These are phyloP conservation scores for Pseudognaphalium luteoalbum DNA, from an alignment of 129 eudicot genomes.

Conservation along the genomic window DNA sequence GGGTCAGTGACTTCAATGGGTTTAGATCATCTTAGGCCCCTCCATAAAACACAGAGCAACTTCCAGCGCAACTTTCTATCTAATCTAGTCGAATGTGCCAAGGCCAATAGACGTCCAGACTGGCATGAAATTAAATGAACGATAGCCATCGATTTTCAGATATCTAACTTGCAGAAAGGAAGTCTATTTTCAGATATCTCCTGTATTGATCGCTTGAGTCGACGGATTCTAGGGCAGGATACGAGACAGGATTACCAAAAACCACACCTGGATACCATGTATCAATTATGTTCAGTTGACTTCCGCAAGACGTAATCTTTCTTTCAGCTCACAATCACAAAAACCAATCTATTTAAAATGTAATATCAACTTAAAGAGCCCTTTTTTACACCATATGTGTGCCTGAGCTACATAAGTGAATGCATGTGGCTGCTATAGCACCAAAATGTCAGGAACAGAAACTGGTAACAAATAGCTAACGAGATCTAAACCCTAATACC, in stretches of 20 bases:
- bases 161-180: neutral
- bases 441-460: neutral
- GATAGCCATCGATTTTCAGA: neutral
- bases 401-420: neutral
- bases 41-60: neutral
- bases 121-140: neutral
- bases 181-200: neutral
- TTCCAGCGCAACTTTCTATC: neutral
- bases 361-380: neutral
- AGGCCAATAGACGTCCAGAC: neutral
- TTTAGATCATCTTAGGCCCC: neutral
- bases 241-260: neutral
- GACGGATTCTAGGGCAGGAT: neutral
- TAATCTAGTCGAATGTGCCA: neutral
- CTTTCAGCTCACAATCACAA: conserved; percentile 11
- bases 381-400: neutral
- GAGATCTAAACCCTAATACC: conserved; percentile 48
- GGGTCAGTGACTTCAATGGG: neutral
- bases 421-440: neutral
- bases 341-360: neutral
- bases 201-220: neutral
- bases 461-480: neutral
- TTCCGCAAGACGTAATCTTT: neutral
- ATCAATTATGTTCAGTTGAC: neutral
- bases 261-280: neutral